These are phyloP conservation scores for Pichia ethanolica DNA, from an alignment of 805 yeast genomes.

Conservation along the genomic window DNA sequence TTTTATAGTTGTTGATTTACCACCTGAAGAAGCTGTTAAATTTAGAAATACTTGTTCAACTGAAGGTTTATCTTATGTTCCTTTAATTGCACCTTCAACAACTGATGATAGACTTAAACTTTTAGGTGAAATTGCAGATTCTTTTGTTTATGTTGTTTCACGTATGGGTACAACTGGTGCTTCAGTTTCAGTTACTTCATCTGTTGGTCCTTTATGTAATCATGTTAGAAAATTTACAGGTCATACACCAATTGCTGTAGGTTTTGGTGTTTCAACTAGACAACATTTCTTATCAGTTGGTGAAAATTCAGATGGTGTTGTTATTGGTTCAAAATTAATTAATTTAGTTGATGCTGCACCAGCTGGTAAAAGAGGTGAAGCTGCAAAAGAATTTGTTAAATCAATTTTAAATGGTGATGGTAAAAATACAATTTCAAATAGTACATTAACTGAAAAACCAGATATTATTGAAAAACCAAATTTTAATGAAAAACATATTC, in stretches of 20 bases:
- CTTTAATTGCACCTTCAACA: conserved; percentile 95
- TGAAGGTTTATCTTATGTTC: conserved; percentile 75
- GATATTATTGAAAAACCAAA: conserved; percentile 18
- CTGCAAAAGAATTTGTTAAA: conserved; percentile 61
- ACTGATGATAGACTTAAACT: conserved; percentile 79
- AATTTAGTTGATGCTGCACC: conserved; percentile 59
- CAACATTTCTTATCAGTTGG: conserved; percentile 84
- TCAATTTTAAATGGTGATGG: conserved; percentile 59
- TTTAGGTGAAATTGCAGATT: conserved; percentile 81
- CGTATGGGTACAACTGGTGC: conserved; percentile 99
- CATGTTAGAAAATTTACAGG: conserved; percentile 73
- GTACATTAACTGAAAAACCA: conserved; percentile 12
- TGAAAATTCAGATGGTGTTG: conserved; percentile 85
- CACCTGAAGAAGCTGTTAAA: conserved; percentile 94
- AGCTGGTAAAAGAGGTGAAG: conserved; percentile 50
- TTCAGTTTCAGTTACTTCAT: conserved; percentile 50
- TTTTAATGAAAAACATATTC: conserved; percentile 56
- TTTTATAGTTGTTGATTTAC: conserved; percentile 88
- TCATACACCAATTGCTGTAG: conserved; percentile 84
- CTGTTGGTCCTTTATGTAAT: conserved; percentile 59
- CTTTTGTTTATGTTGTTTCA: conserved; percentile 93
- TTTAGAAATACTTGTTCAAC: conserved; percentile 67
- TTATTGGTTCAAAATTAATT: conserved; percentile 84
- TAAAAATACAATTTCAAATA: conserved; percentile 20
- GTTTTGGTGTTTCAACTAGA: conserved; percentile 93